Percentiles rank a stretch among this genome's conserved stretches.
These are phyloP conservation scores for Lojkania enalia DNA, from an alignment of 2,329 filamentous ascomycete genomes.

Conservation along the genomic window DNA sequence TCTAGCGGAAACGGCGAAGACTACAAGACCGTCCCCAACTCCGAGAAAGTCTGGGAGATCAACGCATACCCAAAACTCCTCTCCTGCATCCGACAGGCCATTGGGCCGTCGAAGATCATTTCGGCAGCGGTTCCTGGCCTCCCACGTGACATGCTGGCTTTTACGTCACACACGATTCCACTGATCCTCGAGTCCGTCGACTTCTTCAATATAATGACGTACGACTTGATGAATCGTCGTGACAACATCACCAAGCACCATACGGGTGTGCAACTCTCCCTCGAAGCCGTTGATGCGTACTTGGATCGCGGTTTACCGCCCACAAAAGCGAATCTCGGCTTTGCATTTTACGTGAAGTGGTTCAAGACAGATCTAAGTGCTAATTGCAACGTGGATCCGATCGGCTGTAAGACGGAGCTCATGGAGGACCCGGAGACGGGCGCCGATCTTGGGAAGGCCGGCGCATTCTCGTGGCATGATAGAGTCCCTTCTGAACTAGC, in stretches of 20 bases:
- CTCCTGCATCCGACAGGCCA: conserved; percentile 59
- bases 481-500: conserved; percentile 47
- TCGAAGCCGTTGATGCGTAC: conserved; percentile 62
- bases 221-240: conserved; percentile 71
- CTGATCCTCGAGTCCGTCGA: conserved; percentile 64
- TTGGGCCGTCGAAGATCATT: conserved; percentile 62
- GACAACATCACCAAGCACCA: conserved; percentile 67
- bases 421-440: conserved; percentile 65
- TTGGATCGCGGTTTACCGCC: conserved; percentile 58
- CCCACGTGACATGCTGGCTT: conserved; percentile 68
- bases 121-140: conserved; percentile 69
- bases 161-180: conserved; percentile 59
- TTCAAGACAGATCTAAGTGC: conserved; percentile 56
- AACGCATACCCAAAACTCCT: conserved; percentile 65
- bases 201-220: conserved; percentile 71
- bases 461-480: conserved; percentile 56
- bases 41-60: conserved; percentile 62
- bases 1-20: conserved; percentile 68
- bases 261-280: conserved; percentile 60
- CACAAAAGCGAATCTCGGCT: conserved; percentile 63
- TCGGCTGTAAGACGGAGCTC: conserved; percentile 63
- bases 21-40: conserved; percentile 65
- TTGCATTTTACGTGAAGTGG: conserved; percentile 71
- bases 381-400: conserved; percentile 52
- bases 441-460: conserved; percentile 60